Evolutionary conservation across 2,329 filamentous ascomycete species (phyloP).

Genomic region (Aspergillus brasiliensis): DNA sequence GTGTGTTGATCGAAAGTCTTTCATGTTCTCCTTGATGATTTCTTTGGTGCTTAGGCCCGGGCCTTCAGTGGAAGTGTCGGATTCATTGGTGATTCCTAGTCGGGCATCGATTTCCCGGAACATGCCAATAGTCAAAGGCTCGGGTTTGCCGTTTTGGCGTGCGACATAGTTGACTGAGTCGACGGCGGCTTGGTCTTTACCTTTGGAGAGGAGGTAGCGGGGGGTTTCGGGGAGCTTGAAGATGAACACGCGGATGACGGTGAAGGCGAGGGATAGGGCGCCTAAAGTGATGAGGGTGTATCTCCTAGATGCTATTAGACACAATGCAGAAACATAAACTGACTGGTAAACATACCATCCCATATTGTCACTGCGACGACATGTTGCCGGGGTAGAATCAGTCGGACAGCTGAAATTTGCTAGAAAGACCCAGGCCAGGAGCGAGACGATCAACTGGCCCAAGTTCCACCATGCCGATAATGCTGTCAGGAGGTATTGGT

Average conservation of each 20-base stretch:
- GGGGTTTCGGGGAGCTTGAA: slow-evolving; percentile 35
- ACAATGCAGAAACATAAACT: background rate
- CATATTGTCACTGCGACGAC: slow-evolving; percentile 28
- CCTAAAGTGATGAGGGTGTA: slow-evolving; percentile 33
- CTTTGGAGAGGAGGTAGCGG: slow-evolving; percentile 31
- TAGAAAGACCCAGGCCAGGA: slow-evolving; percentile 33
- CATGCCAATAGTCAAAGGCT: slow-evolving; percentile 34
- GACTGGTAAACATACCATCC: slow-evolving; percentile 26
- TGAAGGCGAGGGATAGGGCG: slow-evolving; percentile 27
- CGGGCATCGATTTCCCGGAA: slow-evolving; percentile 32
- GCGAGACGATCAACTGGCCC: slow-evolving; percentile 43
- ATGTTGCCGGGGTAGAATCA: slow-evolving; percentile 26
- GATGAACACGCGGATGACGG: slow-evolving; percentile 28
- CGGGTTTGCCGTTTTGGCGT: slow-evolving; percentile 27
- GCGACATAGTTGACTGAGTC: slow-evolving; percentile 48
- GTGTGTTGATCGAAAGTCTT: slow-evolving; percentile 30
- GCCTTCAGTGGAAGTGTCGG: background rate
- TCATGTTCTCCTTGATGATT: slow-evolving; percentile 32
- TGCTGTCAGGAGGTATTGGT: slow-evolving; percentile 34
- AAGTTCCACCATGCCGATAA: slow-evolving; percentile 54
- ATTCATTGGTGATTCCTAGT: slow-evolving; percentile 12
- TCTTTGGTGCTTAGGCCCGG: slow-evolving; percentile 25
- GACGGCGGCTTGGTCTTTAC: slow-evolving; percentile 51
- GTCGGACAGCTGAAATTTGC: slow-evolving; percentile 33
- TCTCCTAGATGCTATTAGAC: slow-evolving; percentile 15